phyloP scores from a whole-genome alignment of 2,329 filamentous ascomycete species.

The Aspergillus pseudoglaucus region DNA sequence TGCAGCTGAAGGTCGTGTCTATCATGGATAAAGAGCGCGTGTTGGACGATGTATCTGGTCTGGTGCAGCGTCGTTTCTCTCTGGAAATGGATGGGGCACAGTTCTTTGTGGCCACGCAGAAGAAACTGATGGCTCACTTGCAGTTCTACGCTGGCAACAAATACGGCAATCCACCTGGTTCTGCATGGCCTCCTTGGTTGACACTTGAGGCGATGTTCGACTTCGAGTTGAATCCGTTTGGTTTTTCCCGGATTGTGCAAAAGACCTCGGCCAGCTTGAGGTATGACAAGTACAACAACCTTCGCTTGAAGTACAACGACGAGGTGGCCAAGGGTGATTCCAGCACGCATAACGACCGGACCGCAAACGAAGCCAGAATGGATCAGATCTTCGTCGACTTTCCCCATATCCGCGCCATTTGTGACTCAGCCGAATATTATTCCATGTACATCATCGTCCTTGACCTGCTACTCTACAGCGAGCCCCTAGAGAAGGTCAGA shows the following conservation, averaged over 20 bases:
- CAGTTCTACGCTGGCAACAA: conserved; percentile 91
- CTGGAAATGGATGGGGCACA: conserved; percentile 97
- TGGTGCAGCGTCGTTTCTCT: conserved; percentile 89
- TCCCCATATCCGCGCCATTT: conserved; percentile 85
- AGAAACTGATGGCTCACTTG: conserved; percentile 79
- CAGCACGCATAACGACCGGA: conserved; percentile 33
- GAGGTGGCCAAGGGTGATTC: conserved; percentile 66
- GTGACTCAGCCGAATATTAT: conserved; percentile 96
- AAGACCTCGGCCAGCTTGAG: conserved; percentile 90
- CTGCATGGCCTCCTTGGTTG: conserved; percentile 96
- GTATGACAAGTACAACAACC: conserved; percentile 96
- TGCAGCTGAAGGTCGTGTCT: conserved; percentile 95
- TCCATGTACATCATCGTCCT: conserved; percentile 97
- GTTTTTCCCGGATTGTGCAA: conserved; percentile 96
- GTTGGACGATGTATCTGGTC: conserved; percentile 84
- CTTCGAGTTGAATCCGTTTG: conserved; percentile 86
- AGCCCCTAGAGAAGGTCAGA: conserved; percentile 94
- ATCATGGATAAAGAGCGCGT: conserved; percentile 96
- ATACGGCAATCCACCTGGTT: conserved; percentile 77
- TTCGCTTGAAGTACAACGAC: conserved; percentile 95
- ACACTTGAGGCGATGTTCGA: conserved; percentile 98
- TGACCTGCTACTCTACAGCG: conserved; percentile 90
- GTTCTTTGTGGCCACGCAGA: conserved; percentile 94
- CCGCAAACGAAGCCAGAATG: conserved; percentile 66
- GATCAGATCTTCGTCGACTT: conserved; percentile 98